Evolutionary conservation across 306 rosid species (phyloP).

Genomic region (Datisca glomerata): DNA sequence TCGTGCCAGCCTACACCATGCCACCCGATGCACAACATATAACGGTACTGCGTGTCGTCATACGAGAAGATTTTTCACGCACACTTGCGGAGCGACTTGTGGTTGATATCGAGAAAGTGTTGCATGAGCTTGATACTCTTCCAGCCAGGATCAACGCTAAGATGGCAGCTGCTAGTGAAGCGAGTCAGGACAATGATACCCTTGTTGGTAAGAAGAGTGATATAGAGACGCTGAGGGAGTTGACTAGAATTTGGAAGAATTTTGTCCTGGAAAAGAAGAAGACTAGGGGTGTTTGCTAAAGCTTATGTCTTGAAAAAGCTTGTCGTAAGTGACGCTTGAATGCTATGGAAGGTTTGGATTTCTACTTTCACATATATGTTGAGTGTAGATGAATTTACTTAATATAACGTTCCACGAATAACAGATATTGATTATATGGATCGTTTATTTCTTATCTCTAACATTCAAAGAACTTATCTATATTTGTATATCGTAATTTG

Average conservation of each 20-base stretch:
- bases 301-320: too few relatives aligned
- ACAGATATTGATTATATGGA: too few relatives aligned
- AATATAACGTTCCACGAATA: too few relatives aligned
- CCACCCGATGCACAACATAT: conserved; percentile 7
- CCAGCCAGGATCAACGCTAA: not conserved
- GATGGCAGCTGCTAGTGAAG: not conserved
- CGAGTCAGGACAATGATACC: not conserved
- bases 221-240: not conserved
- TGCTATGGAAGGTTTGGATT: too few relatives aligned
- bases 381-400: too few relatives aligned
- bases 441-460: too few relatives aligned
- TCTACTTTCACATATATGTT: too few relatives aligned
- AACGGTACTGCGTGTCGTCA: conserved; percentile 7
- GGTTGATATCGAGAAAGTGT: conserved; percentile 1
- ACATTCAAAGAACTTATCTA: too few relatives aligned
- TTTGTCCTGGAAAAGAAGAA: not conserved
- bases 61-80: conserved; percentile 11
- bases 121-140: conserved; percentile 9
- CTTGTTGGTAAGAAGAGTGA: not conserved
- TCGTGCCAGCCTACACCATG: conserved; percentile 13
- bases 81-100: conserved; percentile 3
- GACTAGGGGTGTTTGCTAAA: not conserved
- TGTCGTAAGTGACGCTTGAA: too few relatives aligned
- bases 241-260: not conserved
- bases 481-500: too few relatives aligned